Percentiles rank a stretch among this genome's conserved stretches.
These are phyloP conservation scores for Fusarium fujikuroi DNA, from an alignment of 2,329 filamentous ascomycete species.

Conservation along the genomic window DNA sequence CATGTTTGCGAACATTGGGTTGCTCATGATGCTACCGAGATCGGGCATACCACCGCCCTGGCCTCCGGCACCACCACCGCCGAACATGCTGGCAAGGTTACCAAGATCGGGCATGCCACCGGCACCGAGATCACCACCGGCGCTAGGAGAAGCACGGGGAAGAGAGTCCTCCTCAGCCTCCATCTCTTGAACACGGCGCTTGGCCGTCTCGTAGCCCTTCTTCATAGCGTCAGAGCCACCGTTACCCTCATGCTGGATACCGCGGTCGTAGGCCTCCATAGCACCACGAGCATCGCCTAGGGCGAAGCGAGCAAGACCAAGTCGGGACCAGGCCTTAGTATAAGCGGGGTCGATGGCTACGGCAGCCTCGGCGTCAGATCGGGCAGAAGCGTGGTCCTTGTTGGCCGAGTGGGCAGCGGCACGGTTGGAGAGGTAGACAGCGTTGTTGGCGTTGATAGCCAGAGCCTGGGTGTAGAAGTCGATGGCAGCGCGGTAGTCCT, in stretches of 20 bases:
- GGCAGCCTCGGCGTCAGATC: constrained; percentile 89
- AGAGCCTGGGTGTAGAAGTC: constrained; percentile 90
- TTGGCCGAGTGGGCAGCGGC: constrained; percentile 91
- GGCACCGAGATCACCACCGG: constrained; percentile 60
- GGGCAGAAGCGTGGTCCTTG: constrained; percentile 84
- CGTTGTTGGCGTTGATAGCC: constrained; percentile 82
- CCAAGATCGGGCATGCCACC: constrained; percentile 74
- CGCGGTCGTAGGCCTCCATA: constrained; percentile 93
- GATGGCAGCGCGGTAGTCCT: constrained; percentile 87
- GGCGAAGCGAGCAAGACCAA: constrained; percentile 91
- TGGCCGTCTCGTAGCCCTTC: constrained; percentile 94
- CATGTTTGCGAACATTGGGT: constrained; percentile 98
- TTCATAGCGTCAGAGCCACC: constrained; percentile 98
- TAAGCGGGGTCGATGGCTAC: constrained; percentile 89
- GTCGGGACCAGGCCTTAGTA: constrained; percentile 95
- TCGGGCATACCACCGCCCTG: constrained; percentile 87
- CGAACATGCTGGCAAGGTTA: constrained; percentile 78
- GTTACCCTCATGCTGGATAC: constrained; percentile 93
- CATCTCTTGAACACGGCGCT: constrained; percentile 85
- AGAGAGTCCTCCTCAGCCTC: constrained; percentile 57
- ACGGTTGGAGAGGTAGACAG: constrained; percentile 97
- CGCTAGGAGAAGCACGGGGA: constrained; percentile 61
- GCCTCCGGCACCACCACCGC: constrained; percentile 66
- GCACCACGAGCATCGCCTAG: constrained; percentile 89
- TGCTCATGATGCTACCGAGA: constrained; percentile 87